Percentiles rank a stretch among this genome's conserved stretches.
phyloP scores from a whole-genome alignment of 1,284 basidiomycete species.

The Melampsora abietis-canadensis region DNA sequence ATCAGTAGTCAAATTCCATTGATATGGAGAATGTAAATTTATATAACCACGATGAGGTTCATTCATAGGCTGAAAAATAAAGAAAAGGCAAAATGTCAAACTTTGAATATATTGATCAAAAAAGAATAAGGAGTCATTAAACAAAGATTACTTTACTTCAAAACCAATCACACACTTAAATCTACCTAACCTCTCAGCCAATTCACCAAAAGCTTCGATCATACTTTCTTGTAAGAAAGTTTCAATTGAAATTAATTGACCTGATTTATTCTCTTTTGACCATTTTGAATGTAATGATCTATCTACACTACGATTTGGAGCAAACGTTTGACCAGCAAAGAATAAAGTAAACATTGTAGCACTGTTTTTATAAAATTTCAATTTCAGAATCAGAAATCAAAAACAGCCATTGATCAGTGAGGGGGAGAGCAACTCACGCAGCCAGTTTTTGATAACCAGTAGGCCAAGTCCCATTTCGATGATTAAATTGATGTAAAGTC shows the following conservation, averaged over 20 bases:
- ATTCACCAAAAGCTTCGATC: slow-evolving; percentile 69
- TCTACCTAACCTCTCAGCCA: slow-evolving; percentile 68
- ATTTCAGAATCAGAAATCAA: slow-evolving; percentile 4
- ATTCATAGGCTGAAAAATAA: slow-evolving; percentile 63
- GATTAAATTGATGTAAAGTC: slow-evolving; percentile 60
- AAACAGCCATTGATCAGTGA: neutral
- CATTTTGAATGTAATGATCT: slow-evolving; percentile 45
- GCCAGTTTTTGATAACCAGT: slow-evolving; percentile 80
- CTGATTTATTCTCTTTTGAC: slow-evolving; percentile 32
- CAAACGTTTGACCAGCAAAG: slow-evolving; percentile 63
- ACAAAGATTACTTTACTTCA: slow-evolving; percentile 57
- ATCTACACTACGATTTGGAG: slow-evolving; percentile 60
- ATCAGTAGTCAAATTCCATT: slow-evolving; percentile 90
- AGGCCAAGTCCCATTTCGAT: slow-evolving; percentile 34
- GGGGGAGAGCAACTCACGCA: slow-evolving; percentile 10
- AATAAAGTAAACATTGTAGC: slow-evolving; percentile 55
- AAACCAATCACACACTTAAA: slow-evolving; percentile 82
- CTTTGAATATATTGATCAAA: neutral
- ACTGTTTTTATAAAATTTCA: slow-evolving; percentile 46
- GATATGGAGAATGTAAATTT: slow-evolving; percentile 73
- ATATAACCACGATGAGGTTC: slow-evolving; percentile 94
- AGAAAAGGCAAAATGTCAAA: neutral
- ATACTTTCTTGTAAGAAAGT: slow-evolving; percentile 78
- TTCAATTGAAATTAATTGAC: slow-evolving; percentile 60
- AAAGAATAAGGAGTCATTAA: neutral